Evolutionary conservation across 2,329 filamentous ascomycete genomes (phyloP).

Genomic region (Emmonsiellopsis sp.): DNA sequence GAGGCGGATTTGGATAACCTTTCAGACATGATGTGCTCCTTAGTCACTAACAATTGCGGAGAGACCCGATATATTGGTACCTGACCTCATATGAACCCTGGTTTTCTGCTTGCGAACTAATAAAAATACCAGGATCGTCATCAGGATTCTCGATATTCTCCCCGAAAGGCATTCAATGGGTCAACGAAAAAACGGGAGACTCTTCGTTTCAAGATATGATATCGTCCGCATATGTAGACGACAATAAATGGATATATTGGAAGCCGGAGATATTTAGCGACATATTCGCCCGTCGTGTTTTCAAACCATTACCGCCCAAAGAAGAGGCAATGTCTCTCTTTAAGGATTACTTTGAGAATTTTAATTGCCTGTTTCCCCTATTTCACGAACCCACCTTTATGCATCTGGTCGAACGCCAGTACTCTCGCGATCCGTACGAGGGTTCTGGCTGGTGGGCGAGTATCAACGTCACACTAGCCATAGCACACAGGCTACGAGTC

Average conservation of each 20-base stretch:
- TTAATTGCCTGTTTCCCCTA: slow-evolving; percentile 97
- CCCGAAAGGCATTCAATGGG: slow-evolving; percentile 95
- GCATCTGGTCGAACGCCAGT: slow-evolving; percentile 90
- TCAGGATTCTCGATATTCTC: slow-evolving; percentile 99
- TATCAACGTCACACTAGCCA: slow-evolving; percentile 87
- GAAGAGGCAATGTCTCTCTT: slow-evolving; percentile 79
- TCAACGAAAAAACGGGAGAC: slow-evolving; percentile 96
- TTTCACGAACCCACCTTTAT: slow-evolving; percentile 98
- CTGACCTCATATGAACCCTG: slow-evolving; percentile 14
- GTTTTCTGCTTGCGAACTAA: slow-evolving; percentile 13
- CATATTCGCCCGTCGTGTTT: slow-evolving; percentile 76
- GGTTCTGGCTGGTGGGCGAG: slow-evolving; percentile 98
- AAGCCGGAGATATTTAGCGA: slow-evolving; percentile 96
- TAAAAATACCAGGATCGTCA: slow-evolving; percentile 60
- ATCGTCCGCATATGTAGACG: slow-evolving; percentile 76
- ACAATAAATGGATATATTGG: slow-evolving; percentile 96
- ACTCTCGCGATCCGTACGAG: slow-evolving; percentile 83
- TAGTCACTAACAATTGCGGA: slow-evolving; percentile 88
- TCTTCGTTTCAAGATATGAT: slow-evolving; percentile 93
- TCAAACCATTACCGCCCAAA: slow-evolving; percentile 73
- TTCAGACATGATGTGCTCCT: slow-evolving; percentile 97
- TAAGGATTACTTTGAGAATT: slow-evolving; percentile 94
- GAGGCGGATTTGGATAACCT: slow-evolving; percentile 73
- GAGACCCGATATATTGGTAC: slow-evolving; percentile 93
- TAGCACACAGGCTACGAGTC: slow-evolving; percentile 80